Evolutionary conservation across 164 flowering plant genomes (phyloP).

Genomic region (Akebia trifoliata): DNA sequence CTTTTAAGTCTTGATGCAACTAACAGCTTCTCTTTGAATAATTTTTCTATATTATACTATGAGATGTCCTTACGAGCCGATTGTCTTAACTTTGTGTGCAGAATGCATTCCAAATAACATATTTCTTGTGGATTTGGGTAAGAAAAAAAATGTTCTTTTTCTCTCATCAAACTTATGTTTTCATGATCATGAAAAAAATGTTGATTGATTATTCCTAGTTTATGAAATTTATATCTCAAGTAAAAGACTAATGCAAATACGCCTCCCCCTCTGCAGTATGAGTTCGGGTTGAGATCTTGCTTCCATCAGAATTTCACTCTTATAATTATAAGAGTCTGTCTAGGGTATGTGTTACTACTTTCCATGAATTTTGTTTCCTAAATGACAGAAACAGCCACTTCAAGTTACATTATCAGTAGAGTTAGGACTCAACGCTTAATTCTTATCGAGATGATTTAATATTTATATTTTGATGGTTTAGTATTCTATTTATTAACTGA

Average conservation of each 20-base stretch:
- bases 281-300: constrained; percentile 54
- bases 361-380: too few species aligned
- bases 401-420: too few species aligned
- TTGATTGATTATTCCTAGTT: too few species aligned
- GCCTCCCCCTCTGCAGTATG: constrained; percentile 42
- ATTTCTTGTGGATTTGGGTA: constrained; percentile 97
- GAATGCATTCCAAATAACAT: constrained; percentile 93
- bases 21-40: too few species aligned
- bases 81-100: constrained; percentile 29
- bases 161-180: neutral
- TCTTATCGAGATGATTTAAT: neutral
- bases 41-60: too few species aligned
- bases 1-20: too few species aligned
- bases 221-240: neutral
- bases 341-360: constrained; percentile 83
- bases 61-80: neutral
- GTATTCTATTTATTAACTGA: neutral
- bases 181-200: too few species aligned
- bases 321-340: constrained; percentile 40
- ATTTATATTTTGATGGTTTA: neutral
- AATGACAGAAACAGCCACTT: too few species aligned
- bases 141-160: too few species aligned
- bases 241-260: neutral
- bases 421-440: too few species aligned
- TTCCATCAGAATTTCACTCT: constrained; percentile 37